These are phyloP conservation scores for Tulasnella sp. DNA, from an alignment of 768 basidiomycete genomes.

Conservation along the genomic window DNA sequence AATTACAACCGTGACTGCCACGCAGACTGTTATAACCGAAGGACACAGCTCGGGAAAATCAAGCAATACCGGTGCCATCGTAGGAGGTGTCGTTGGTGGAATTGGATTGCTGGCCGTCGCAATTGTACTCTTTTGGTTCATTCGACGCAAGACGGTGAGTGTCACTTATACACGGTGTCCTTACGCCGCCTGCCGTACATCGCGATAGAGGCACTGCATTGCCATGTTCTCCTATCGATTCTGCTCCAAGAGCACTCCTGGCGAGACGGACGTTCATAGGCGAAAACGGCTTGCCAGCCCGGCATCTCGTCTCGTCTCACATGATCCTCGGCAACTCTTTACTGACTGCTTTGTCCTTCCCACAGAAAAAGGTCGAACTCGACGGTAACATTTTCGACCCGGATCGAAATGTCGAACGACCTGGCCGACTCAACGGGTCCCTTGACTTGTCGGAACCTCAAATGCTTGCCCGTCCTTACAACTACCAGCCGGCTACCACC, in stretches of 20 bases:
- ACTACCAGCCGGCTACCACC: background rate
- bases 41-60: background rate
- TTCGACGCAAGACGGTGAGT: conserved; percentile 10
- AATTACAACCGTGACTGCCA: conserved; percentile 2
- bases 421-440: background rate
- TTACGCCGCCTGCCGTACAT: background rate
- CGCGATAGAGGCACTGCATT: background rate
- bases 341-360: background rate
- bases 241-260: background rate
- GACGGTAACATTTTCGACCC: conserved; percentile 10
- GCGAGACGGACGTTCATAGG: background rate
- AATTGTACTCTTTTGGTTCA: background rate
- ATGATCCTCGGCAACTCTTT: background rate
- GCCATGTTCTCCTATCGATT: background rate
- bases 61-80: conserved; percentile 8
- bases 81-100: conserved; percentile 15
- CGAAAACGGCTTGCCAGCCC: background rate
- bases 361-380: background rate
- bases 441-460: background rate
- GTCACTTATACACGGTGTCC: background rate
- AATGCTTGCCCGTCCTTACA: background rate
- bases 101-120: background rate
- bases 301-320: background rate
- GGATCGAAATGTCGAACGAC: conserved; percentile 11
- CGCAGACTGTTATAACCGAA: background rate